Percentiles rank a stretch among this genome's conserved stretches.
These are phyloP conservation scores for Durio zibethinus DNA, from an alignment of 345 rosid genomes.

Conservation along the genomic window DNA sequence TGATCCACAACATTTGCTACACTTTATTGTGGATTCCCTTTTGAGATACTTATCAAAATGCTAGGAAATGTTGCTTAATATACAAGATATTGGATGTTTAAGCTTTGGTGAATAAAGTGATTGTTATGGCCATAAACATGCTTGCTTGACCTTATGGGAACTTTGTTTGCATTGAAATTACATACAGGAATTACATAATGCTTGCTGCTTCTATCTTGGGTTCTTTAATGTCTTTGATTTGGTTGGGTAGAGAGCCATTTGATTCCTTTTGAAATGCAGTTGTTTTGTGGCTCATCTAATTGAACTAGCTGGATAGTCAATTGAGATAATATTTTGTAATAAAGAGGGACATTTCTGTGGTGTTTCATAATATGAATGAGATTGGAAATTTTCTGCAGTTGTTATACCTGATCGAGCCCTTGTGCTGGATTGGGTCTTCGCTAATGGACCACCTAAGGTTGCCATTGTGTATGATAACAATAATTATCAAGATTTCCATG, in stretches of 20 bases:
- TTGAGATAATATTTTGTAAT: not conserved
- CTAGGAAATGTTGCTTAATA: not conserved
- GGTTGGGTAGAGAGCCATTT: not conserved
- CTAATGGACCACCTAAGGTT: slow-evolving; percentile 79
- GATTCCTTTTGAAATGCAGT: not conserved
- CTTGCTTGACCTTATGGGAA: not conserved
- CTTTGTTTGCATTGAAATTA: not conserved
- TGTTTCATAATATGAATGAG: slow-evolving; percentile 3
- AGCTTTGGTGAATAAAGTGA: not conserved
- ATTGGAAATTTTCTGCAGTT: slow-evolving; percentile 47
- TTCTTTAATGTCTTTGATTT: not conserved
- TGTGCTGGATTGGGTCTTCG: slow-evolving; percentile 87
- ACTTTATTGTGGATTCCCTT: not conserved
- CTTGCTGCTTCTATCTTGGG: not conserved
- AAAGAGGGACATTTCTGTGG: slow-evolving; percentile 1
- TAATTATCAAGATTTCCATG: slow-evolving; percentile 67
- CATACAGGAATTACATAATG: not conserved
- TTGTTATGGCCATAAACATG: not conserved
- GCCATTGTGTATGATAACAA: slow-evolving; percentile 78
- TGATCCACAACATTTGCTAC: not conserved
- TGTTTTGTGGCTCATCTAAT: not conserved
- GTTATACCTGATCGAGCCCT: slow-evolving; percentile 56
- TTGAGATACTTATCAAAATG: not conserved
- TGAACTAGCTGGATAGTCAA: not conserved
- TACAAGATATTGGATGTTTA: not conserved